Conservation (phyloP, 139 green algal species). For the Coelastrella sp. region DNA sequence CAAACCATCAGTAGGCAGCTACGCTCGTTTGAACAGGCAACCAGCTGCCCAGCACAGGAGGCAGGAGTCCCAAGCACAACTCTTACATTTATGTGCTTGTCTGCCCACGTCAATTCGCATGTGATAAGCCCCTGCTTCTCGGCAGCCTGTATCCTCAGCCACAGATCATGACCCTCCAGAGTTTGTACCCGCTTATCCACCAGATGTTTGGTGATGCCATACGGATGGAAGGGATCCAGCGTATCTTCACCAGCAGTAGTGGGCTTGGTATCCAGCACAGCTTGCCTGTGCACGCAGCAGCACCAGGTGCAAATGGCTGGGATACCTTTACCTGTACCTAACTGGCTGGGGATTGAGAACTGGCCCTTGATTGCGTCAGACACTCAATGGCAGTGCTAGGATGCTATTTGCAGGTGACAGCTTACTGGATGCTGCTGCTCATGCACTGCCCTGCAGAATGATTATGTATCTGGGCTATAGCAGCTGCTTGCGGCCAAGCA, state of each 20-base stretch:
- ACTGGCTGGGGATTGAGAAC: no score
- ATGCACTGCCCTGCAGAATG: background rate
- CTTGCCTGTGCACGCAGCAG: background rate
- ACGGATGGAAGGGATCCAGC: constrained; percentile 84
- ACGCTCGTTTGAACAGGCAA: background rate
- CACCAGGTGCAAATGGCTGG: background rate
- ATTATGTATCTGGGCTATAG: no score
- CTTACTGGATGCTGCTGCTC: background rate
- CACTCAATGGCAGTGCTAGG: background rate
- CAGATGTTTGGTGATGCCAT: constrained; percentile 78
- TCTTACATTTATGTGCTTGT: constrained; percentile 1
- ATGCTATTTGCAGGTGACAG: background rate
- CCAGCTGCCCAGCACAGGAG: background rate
- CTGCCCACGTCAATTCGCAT: background rate
- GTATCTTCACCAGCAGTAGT: constrained; percentile 68
- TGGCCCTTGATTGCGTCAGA: background rate
- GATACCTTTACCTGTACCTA: no score
- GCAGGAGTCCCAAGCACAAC: background rate
- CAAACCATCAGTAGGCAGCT: no score
- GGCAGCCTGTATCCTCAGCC: constrained; percentile 17
- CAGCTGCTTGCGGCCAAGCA: no score
- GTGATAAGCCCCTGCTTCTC: constrained; percentile 31
- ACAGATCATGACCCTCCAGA: constrained; percentile 41
- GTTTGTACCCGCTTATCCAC: constrained; percentile 73
- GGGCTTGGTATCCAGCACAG: constrained; percentile 63